Base-by-base conservation (phyloP, 306 rosid species). In the Oemleria cerasiformis region DNA sequence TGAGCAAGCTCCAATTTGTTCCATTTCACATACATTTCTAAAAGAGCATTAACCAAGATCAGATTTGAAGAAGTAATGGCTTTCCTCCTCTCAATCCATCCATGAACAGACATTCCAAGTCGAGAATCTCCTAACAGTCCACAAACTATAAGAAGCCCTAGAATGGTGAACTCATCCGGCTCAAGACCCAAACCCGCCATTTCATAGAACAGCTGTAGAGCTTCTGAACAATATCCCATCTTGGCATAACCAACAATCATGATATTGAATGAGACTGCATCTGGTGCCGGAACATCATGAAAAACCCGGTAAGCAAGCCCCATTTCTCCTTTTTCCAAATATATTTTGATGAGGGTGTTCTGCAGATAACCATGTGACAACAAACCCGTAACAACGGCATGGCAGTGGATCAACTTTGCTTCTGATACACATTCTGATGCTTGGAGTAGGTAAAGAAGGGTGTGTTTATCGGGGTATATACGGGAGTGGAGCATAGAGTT, bases 31-130 rank as follows among this genome's bases (percentile, higher is more conserved):
- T 87, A 84, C 89, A 84, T 82, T 40, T 82, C 89, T 57, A 87
- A 73, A 73, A 87, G 87, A 38, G 92, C 84, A 76, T 87, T 87
- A 19, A 70, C 63, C 75, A 87, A 75, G 13, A 87, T 80, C 81
- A 84, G 70, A 63, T 84, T 82, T 67, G 80, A 79, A 83, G 76
- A 75, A 59, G 74, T 68, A 47, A 54, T 59, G 59, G 20, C 58
- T 63, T 84, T 77, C 63, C 79, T 82, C 72, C 78, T 78, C 74
- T 78, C 79, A 65, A 82, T 80, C 92, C 88, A 79, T 45, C 79
- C 82, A 80, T 87, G 92, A 66, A 82, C 79, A 75, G 92, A 87
- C 71, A 78, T 87, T 59, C 87, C 92, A 43, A 87, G 66, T 57
- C 59, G 68, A 12, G 64, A 47, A 76, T 80, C 78, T 70, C 81